Evolutionary conservation across 2,329 filamentous ascomycete species (phyloP).

Genomic region (Aspergillus sclerotialis): DNA sequence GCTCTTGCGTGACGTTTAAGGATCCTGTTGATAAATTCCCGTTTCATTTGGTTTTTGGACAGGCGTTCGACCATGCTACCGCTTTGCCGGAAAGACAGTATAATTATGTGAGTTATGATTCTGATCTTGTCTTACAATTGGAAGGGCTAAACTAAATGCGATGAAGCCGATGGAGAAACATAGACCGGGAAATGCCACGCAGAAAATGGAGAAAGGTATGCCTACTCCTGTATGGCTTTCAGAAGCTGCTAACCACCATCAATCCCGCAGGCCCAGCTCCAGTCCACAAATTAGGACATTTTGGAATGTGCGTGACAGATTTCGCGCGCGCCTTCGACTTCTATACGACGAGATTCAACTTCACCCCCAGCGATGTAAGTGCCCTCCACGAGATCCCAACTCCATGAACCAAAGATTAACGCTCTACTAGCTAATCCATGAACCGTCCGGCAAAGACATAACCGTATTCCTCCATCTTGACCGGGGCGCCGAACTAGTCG

Average conservation of each 20-base stretch:
- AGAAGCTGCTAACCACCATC: not conserved
- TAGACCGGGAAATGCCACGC: slow-evolving; percentile 8
- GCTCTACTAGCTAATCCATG: slow-evolving; percentile 5
- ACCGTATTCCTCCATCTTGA: slow-evolving; percentile 51
- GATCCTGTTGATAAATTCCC: slow-evolving; percentile 30
- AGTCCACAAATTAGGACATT: slow-evolving; percentile 15
- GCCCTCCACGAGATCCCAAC: not conserved
- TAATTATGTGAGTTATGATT: slow-evolving; percentile 10
- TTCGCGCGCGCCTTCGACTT: slow-evolving; percentile 5
- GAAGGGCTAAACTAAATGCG: not conserved
- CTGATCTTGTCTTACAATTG: not conserved
- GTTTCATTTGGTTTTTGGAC: slow-evolving; percentile 30
- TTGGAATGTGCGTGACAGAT: slow-evolving; percentile 8
- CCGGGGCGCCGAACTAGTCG: slow-evolving; percentile 40
- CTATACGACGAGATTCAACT: slow-evolving; percentile 7
- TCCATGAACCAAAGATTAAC: not conserved
- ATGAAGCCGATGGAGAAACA: slow-evolving; percentile 10
- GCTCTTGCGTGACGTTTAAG: slow-evolving; percentile 23
- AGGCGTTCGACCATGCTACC: slow-evolving; percentile 9
- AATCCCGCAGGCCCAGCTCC: slow-evolving; percentile 9
- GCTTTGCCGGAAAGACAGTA: slow-evolving; percentile 7
- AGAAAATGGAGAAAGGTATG: slow-evolving; percentile 8
- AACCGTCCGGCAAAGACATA: slow-evolving; percentile 24
- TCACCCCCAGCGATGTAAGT: slow-evolving; percentile 6
- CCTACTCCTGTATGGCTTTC: not conserved